Percentiles rank a stretch among this genome's conserved stretches.
phyloP scores from a whole-genome alignment of 2,329 filamentous ascomycete genomes.

The Scedosporium dehoogii region DNA sequence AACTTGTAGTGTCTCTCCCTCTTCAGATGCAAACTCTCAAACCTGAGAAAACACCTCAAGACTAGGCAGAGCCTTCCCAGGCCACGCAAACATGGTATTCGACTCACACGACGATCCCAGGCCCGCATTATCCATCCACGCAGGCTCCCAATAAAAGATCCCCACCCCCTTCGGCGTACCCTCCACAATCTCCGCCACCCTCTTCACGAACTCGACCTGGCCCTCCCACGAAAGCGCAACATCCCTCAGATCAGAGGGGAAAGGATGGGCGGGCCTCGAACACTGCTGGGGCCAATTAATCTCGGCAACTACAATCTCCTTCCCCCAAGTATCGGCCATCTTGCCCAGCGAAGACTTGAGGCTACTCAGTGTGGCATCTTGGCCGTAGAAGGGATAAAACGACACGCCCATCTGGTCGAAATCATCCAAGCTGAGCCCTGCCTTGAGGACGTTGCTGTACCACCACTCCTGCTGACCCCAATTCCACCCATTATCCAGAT shows the following conservation, averaged over 20 bases:
- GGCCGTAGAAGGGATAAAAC: conserved; percentile 64
- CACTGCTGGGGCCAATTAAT: conserved; percentile 61
- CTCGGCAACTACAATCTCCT: conserved; percentile 60
- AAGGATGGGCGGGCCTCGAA: conserved; percentile 43
- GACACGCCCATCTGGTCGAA: conserved; percentile 65
- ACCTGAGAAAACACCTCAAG: conserved; percentile 19
- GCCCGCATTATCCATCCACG: conserved; percentile 56
- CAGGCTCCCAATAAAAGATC: conserved; percentile 66
- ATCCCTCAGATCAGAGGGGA: conserved; percentile 47
- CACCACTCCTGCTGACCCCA: conserved; percentile 57
- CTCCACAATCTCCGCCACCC: conserved; percentile 46
- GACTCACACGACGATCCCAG: conserved; percentile 56
- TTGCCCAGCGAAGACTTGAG: conserved; percentile 46
- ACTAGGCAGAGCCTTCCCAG: conserved; percentile 45
- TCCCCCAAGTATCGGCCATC: conserved; percentile 52
- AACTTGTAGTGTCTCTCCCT: no score
- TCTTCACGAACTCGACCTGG: conserved; percentile 50
- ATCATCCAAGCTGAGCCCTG: conserved; percentile 42
- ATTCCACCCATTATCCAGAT: conserved; percentile 68
- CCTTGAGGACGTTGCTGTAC: conserved; percentile 47
- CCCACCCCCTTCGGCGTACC: conserved; percentile 45
- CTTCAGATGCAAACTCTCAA: neutral
- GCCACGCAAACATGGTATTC: conserved; percentile 51
- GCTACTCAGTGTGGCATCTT: conserved; percentile 44
- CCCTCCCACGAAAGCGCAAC: conserved; percentile 56